Evolutionary conservation across 2,329 filamentous ascomycete genomes (phyloP), one percentile per base, ranked within the genome.

Genomic region (Penicillium thymicola): DNA sequence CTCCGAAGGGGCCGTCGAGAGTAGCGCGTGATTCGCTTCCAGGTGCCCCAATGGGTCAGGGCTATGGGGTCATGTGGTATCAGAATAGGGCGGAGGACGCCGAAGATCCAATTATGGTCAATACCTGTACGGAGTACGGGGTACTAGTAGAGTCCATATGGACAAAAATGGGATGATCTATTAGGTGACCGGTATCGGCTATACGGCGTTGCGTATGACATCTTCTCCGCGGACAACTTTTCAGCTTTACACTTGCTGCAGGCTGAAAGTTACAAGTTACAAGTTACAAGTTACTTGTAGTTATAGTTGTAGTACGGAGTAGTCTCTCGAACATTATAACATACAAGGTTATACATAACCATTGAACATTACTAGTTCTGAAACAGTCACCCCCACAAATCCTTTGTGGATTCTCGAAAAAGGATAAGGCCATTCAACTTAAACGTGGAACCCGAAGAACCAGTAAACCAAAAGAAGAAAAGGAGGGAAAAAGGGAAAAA

Each of bases 401-500:
- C 14, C 23, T 21, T 48, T 25, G 48, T 41, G 37, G 47, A 40
- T 49, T 36, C 34, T 32, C 32, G 4, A 18, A 54, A 54, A 23
- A 42, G 21, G 7, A 59, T 44, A 58, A 42, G 53, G 45, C 52
- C 62, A 60, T 58, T 58, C 55, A 53, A 41, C 23, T 40, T 21
- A 53, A 54, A 54, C 51, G 52, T 54, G 45, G 48, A 59, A 51
- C 54, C 45, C 51, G 53, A 44, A 54, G 48, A 59, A 51, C 52
- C 45, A 49, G 54, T 41, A 49, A 41, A 27, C 49, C 56, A 41
- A 55, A 57, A 51, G 61, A 57, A 16, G 14, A 16, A 28, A 36
- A 46, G 52, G 37, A 32, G 51, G 46, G 55, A 56, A 21, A 21
- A 21, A 21, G 21, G 21, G 21, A 51, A 30, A 51, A 50, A 56